Percentiles rank a stretch among this genome's conserved stretches.
These are phyloP conservation scores for Primulina huaijiensis DNA, from an alignment of 257 asterid genomes.

Conservation along the genomic window DNA sequence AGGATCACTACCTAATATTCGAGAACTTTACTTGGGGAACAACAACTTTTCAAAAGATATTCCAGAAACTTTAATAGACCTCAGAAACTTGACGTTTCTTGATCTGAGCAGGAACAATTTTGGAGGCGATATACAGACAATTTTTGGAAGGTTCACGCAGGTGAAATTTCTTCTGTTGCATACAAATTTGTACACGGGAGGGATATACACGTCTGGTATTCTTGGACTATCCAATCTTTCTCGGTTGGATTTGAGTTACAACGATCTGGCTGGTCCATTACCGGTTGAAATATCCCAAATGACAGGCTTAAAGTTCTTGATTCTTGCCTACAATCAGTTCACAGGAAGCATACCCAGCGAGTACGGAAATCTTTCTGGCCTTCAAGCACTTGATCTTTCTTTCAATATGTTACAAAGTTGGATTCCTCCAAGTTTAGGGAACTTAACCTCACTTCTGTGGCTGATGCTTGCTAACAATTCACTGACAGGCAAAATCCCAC, in stretches of 20 bases:
- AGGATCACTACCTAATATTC: conserved; percentile 49
- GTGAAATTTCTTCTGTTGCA: conserved; percentile 66
- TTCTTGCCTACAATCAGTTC: conserved; percentile 71
- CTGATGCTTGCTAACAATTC: conserved; percentile 81
- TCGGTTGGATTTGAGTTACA: conserved; percentile 79
- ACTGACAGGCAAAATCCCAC: conserved; percentile 58
- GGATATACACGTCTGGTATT: conserved; percentile 58
- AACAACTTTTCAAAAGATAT: conserved; percentile 72
- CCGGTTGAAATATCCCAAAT: conserved; percentile 58
- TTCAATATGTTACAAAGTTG: conserved; percentile 55
- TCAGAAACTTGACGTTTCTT: conserved; percentile 51
- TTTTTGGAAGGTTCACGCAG: conserved; percentile 59
- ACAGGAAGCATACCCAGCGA: conserved; percentile 67
- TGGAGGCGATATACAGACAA: conserved; percentile 62
- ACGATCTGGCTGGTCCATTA: conserved; percentile 61
- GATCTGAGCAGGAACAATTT: conserved; percentile 71
- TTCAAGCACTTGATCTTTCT: conserved; percentile 89
- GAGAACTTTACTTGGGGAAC: conserved; percentile 57
- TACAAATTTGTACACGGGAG: conserved; percentile 57
- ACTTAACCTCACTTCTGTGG: conserved; percentile 72
- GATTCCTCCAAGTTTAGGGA: conserved; percentile 67
- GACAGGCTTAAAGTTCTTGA: conserved; percentile 54
- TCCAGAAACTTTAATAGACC: conserved; percentile 50
- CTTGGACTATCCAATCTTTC: conserved; percentile 48
- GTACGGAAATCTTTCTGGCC: conserved; percentile 56